Evolutionary conservation across 495 filamentous ascomycete genomes (phyloP).

Genomic region (Podospora bellae-mahoneyi): DNA sequence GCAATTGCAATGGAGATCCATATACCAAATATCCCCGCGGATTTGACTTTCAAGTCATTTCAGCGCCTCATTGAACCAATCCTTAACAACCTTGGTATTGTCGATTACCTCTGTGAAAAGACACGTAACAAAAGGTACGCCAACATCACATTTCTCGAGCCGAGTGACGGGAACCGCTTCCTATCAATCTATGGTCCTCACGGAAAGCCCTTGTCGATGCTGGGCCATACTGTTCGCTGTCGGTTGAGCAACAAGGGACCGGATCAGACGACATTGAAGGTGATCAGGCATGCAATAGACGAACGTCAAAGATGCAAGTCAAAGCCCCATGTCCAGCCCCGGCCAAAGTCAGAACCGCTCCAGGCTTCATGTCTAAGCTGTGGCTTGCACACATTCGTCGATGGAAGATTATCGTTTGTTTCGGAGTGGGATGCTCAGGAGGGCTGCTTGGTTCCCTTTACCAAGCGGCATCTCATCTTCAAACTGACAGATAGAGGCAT

Average conservation of each 20-base stretch:
- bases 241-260: constrained; percentile 39
- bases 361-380: constrained; percentile 38
- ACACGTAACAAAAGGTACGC: constrained; percentile 27
- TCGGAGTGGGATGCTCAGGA: constrained; percentile 40
- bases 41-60: constrained; percentile 35
- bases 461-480: constrained; percentile 39
- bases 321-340: constrained; percentile 5
- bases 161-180: constrained; percentile 37
- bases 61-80: constrained; percentile 32
- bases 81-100: constrained; percentile 34
- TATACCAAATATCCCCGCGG: constrained; percentile 35
- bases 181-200: constrained; percentile 27
- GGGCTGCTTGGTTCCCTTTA: constrained; percentile 44
- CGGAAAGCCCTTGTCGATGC: constrained; percentile 32
- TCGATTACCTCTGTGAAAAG: constrained; percentile 38
- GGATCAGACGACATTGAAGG: constrained; percentile 36
- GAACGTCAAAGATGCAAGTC: constrained; percentile 11
- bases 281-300: constrained; percentile 39
- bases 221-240: constrained; percentile 41
- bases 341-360: constrained; percentile 27
- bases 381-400: constrained; percentile 48
- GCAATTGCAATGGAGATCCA: constrained; percentile 40
- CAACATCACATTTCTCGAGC: constrained; percentile 37
- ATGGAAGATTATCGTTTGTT: constrained; percentile 41
- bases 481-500: constrained; percentile 8